Conservation (phyloP, 306 rosid species). For the Trifolium dubium region DNA sequence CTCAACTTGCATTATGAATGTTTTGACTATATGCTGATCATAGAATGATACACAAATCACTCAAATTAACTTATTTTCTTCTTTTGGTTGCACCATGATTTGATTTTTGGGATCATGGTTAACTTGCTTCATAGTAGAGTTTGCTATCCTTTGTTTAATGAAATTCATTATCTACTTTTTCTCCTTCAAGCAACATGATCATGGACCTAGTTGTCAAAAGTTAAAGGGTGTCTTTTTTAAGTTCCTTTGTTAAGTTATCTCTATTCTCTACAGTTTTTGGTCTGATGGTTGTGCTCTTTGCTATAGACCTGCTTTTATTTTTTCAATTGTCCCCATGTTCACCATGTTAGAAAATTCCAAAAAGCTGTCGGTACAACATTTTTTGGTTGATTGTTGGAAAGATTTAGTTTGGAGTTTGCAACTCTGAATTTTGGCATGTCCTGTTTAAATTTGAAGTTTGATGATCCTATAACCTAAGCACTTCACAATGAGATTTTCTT, state of each 20-base stretch:
- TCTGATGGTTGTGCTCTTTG: constrained; percentile 16
- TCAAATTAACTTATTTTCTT: neutral
- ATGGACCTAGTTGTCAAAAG: constrained; percentile 38
- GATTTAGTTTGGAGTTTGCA: neutral
- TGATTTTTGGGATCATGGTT: constrained; percentile 7
- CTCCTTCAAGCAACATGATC: constrained; percentile 29
- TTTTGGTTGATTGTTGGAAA: neutral
- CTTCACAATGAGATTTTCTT: neutral
- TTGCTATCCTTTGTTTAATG: constrained; percentile 12
- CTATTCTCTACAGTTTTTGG: constrained; percentile 22
- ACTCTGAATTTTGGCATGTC: constrained; percentile 11
- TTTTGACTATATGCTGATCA: constrained; percentile 32
- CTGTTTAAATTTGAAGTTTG: constrained; percentile 12
- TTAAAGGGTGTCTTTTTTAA: constrained; percentile 14
- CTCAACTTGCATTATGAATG: constrained; percentile 28
- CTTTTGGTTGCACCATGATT: neutral
- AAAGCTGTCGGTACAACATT: neutral
- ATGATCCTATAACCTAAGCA: neutral
- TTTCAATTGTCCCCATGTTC: neutral
- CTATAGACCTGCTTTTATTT: neutral
- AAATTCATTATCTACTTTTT: neutral
- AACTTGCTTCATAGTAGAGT: constrained; percentile 9
- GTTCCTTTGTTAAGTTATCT: constrained; percentile 12
- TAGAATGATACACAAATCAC: constrained; percentile 14
- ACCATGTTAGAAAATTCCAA: neutral